phyloP scores from a whole-genome alignment of 495 filamentous ascomycete species.

The Aspergillus ostianus region DNA sequence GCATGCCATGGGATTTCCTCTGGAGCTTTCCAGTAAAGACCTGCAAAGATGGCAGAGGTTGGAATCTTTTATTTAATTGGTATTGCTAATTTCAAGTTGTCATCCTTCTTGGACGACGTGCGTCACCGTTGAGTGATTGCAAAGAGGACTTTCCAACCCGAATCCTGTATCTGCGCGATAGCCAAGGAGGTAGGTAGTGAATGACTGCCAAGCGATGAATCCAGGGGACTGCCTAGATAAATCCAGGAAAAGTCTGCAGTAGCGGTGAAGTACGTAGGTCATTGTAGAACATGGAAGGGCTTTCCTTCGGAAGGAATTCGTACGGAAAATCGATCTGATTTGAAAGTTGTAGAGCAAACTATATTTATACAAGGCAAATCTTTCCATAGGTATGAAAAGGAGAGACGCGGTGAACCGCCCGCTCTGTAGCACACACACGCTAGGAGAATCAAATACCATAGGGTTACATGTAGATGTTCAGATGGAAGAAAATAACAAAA shows the following conservation, averaged over 20 bases:
- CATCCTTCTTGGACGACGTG: neutral
- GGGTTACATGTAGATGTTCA: slow-evolving; percentile 12
- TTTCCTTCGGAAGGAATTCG: neutral
- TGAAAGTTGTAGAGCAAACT: neutral
- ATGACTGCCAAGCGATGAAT: neutral
- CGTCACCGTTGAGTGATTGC: neutral
- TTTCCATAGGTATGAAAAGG: slow-evolving; percentile 5
- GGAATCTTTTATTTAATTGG: neutral
- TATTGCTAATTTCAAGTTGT: neutral
- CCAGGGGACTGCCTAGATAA: neutral
- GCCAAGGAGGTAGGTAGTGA: neutral
- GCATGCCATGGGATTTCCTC: neutral
- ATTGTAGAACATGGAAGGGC: too few species aligned
- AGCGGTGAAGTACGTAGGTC: neutral
- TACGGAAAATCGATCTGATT: neutral
- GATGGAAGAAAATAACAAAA: slow-evolving; percentile 12
- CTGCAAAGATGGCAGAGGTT: too few species aligned
- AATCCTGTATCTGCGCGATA: neutral
- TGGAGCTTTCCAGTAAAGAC: too few species aligned
- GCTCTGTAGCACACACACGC: slow-evolving; percentile 5
- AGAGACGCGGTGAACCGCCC: neutral
- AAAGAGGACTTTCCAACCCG: neutral
- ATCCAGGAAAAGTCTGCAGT: neutral
- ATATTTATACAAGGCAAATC: slow-evolving; percentile 17
- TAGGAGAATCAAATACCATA: slow-evolving; percentile 14